Conservation (phyloP, 176 grass and related monocot species). For the Panicum miliaceum region DNA sequence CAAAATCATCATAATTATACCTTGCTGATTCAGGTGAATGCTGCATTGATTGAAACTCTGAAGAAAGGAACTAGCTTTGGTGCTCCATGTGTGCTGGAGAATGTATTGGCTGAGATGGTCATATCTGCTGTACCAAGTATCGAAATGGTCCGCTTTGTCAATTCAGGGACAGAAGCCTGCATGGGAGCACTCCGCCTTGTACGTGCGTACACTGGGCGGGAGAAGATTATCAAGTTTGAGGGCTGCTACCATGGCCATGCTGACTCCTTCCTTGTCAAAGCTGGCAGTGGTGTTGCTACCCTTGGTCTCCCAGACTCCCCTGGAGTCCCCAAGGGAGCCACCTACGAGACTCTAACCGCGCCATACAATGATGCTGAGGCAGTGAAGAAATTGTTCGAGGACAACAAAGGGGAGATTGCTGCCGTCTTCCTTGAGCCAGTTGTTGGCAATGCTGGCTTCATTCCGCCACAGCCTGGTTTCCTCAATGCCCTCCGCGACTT, state of each 20-base stretch:
- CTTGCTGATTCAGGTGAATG: conserved; percentile 68
- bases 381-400: conserved; percentile 73
- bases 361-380: conserved; percentile 84
- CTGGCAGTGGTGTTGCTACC: conserved; percentile 97
- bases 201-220: conserved; percentile 83
- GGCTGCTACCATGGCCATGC: conserved; percentile 99
- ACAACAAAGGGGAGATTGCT: conserved; percentile 85
- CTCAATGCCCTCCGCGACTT: conserved; percentile 78
- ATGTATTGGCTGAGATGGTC: conserved; percentile 91
- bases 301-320: conserved; percentile 97
- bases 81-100: conserved; percentile 87
- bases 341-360: conserved; percentile 72
- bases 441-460: conserved; percentile 96
- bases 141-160: conserved; percentile 99
- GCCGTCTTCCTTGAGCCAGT: conserved; percentile 92
- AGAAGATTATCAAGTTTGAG: conserved; percentile 97
- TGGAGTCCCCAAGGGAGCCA: conserved; percentile 87
- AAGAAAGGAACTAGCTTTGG: conserved; percentile 99
- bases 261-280: conserved; percentile 94
- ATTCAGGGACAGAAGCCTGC: conserved; percentile 97
- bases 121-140: conserved; percentile 91
- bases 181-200: conserved; percentile 98
- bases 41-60: conserved; percentile 84
- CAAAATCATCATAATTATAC: background rate
- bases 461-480: conserved; percentile 70